Percentiles rank a stretch among this genome's conserved stretches.
Evolutionary conservation across 2,329 filamentous ascomycete genomes (phyloP).

Genomic region (Sphaerulina vaccinii): DNA sequence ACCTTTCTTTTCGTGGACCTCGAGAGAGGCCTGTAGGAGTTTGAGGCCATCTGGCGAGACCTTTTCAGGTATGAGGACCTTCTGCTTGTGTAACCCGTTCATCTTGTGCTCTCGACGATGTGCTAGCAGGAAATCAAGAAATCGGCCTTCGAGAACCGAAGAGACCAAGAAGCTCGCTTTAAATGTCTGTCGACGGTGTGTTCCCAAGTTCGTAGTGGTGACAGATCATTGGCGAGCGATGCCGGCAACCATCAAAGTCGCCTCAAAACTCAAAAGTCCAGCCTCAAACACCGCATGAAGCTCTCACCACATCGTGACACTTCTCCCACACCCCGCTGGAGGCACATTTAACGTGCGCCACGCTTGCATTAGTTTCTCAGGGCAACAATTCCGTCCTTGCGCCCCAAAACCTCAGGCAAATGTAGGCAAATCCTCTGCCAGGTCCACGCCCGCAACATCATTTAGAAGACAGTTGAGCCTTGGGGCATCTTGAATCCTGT

Average conservation of each 20-base stretch:
- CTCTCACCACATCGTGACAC: slow-evolving; percentile 7
- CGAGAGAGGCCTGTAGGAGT: slow-evolving; percentile 63
- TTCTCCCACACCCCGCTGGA: background rate
- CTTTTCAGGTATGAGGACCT: slow-evolving; percentile 74
- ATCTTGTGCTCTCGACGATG: slow-evolving; percentile 16
- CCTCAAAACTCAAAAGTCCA: slow-evolving; percentile 7
- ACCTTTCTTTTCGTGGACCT: slow-evolving; percentile 67
- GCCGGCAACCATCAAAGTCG: slow-evolving; percentile 3
- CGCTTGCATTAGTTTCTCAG: background rate
- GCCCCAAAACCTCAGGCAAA: background rate
- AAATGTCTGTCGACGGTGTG: no score
- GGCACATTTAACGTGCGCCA: background rate
- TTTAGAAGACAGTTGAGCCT: slow-evolving; percentile 34
- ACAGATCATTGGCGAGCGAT: slow-evolving; percentile 5
- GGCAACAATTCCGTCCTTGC: background rate
- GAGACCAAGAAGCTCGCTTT: background rate
- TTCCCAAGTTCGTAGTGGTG: background rate
- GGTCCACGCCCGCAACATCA: background rate
- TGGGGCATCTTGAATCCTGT: slow-evolving; percentile 51
- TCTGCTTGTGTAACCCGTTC: slow-evolving; percentile 38
- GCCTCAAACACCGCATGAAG: slow-evolving; percentile 8
- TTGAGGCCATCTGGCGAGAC: slow-evolving; percentile 75
- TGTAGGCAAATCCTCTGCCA: background rate
- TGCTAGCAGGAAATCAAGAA: background rate
- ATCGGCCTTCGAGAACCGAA: background rate